Evolutionary conservation across 2,329 filamentous ascomycete genomes (phyloP).

Genomic region (Falciphora oryzae): DNA sequence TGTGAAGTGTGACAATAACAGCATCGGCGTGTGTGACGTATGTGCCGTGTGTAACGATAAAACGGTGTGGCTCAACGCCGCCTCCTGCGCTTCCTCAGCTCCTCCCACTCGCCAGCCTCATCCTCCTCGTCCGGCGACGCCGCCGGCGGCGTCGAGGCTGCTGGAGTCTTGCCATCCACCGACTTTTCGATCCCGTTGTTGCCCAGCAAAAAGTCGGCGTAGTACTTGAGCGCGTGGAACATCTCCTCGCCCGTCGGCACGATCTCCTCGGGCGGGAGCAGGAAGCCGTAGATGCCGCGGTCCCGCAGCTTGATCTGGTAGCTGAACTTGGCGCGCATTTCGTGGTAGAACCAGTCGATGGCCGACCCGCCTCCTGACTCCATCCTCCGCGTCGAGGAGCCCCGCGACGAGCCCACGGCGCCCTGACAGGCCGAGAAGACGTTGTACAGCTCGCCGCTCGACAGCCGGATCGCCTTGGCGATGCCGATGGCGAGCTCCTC

Average conservation of each 20-base stretch:
- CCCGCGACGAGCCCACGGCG: slow-evolving; percentile 40
- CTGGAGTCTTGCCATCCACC: neutral
- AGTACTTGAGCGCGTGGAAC: slow-evolving; percentile 74
- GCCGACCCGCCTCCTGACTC: slow-evolving; percentile 78
- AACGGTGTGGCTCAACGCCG: neutral
- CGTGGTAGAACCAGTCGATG: slow-evolving; percentile 93
- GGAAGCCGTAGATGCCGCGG: slow-evolving; percentile 88
- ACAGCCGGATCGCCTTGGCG: slow-evolving; percentile 80
- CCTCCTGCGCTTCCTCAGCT: slow-evolving; percentile 5
- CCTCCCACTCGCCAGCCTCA: slow-evolving; percentile 7
- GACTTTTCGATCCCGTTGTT: slow-evolving; percentile 58
- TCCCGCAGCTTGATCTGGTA: slow-evolving; percentile 95
- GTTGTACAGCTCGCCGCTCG: slow-evolving; percentile 68
- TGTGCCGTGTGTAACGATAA: neutral
- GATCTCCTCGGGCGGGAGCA: slow-evolving; percentile 81
- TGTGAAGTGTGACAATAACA: neutral
- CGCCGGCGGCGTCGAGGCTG: neutral
- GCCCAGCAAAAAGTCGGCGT: slow-evolving; percentile 72
- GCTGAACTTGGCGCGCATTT: slow-evolving; percentile 73
- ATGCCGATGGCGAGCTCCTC: slow-evolving; percentile 85
- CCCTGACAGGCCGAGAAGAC: slow-evolving; percentile 85
- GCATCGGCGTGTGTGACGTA: neutral
- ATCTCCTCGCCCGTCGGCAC: slow-evolving; percentile 85
- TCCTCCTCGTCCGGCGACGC: neutral
- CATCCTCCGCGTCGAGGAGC: slow-evolving; percentile 39